Evolutionary conservation across 371 early-diverging fungal species (phyloP), one percentile per base, ranked within the genome.

Genomic region (Mortierella sp.): DNA sequence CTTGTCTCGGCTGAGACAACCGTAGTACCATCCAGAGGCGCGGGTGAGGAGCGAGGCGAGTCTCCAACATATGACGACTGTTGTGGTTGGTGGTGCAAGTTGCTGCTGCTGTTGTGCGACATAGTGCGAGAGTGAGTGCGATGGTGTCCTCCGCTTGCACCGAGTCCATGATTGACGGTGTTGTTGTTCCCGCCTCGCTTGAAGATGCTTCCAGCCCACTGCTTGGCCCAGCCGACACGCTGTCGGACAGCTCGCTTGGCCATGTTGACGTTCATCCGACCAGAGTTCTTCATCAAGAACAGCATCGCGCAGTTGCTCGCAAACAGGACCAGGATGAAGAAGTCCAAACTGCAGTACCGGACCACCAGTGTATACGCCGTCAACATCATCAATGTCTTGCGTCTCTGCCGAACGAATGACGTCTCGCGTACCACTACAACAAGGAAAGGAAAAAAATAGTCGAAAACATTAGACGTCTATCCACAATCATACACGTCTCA

Each of bases 191-290:
- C 73, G 53, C 73, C 76, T 63, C 78, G 64, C 45, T 64, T 68
- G 47, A 88, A 86, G 24, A 88, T 72, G 4, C 87, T 73, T 43
- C 89, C 89, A 8, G 87, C 88, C 89, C 89, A 89, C 68, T 88
- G 88, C 61, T 87, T 87, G 0, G 88, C 88, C 87, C 88, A 89
- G 11, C 85, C 86, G 22, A 88, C 86, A 39, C 89, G 85, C 65
- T 89, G 87, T 37, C 88, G 85, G 13, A 88, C 88, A 11, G 88
- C 85, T 64, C 88, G 74, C 74, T 89, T 89, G 53, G 90, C 88
- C 86, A 89, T 85, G 43, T 83, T 87, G 14, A 89, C 85, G 64
- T 88, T 89, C 74, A 89, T 81, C 31, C 84, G 80, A 41, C 88
- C 86, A 8, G 88, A 87, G 64, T 89, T 88, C 64, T 89, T 89